Percentiles rank a stretch among this genome's conserved stretches.
Conservation (phyloP, 2,329 filamentous ascomycete genomes). For the Beauveria asiatica region DNA sequence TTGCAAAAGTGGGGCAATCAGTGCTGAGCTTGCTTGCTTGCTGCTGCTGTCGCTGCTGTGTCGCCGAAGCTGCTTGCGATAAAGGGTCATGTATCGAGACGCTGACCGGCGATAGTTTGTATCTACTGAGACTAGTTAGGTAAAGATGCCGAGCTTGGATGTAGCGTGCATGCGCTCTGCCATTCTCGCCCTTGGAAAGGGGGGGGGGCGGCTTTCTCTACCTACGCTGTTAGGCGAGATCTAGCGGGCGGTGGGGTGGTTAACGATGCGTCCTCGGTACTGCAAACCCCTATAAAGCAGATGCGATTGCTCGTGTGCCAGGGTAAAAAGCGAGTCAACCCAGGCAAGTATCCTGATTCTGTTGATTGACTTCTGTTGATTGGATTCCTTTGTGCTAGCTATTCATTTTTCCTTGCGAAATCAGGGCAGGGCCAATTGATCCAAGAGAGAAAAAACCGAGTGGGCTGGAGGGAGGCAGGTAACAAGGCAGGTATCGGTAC, state of each 20-base stretch:
- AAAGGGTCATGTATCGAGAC: not conserved
- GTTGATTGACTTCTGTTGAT: not conserved
- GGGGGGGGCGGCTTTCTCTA: not conserved
- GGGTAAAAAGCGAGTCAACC: not conserved
- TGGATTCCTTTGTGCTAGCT: not conserved
- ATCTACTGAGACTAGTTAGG: too few species aligned
- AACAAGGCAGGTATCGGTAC: constrained; percentile 4
- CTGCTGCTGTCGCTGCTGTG: not conserved
- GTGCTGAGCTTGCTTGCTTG: not conserved
- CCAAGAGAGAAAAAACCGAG: not conserved
- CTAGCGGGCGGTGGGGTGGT: not conserved
- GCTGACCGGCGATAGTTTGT: not conserved
- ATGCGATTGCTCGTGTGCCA: not conserved
- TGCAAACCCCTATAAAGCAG: not conserved
- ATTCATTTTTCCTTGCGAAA: not conserved
- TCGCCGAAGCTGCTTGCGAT: not conserved
- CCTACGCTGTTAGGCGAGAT: not conserved
- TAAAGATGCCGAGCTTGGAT: not conserved
- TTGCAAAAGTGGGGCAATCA: not conserved
- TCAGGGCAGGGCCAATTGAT: not conserved
- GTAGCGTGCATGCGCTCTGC: not conserved
- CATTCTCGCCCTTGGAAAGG: not conserved
- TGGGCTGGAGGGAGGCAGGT: not conserved
- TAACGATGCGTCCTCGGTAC: not conserved
- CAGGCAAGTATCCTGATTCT: not conserved